Conservation (phyloP, 768 basidiomycete genomes). For the Boletus vinaceobasis region DNA sequence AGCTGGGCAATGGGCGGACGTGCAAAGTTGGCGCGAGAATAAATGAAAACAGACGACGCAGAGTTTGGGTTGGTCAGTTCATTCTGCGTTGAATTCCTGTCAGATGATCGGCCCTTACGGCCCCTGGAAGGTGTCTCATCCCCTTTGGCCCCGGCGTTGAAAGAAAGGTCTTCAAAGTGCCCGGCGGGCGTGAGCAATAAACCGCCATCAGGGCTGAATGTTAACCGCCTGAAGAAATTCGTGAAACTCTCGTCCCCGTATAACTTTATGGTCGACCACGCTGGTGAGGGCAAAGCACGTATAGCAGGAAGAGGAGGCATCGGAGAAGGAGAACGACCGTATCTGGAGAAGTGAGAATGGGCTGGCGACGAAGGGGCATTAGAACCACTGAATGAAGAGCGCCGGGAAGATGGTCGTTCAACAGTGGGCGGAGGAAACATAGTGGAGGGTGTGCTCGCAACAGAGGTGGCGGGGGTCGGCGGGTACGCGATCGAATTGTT, state of each 20-base stretch:
- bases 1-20: constrained; percentile 91
- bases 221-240: constrained; percentile 92
- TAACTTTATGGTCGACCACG: constrained; percentile 71
- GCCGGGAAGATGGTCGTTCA: constrained; percentile 59
- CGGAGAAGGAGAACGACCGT: constrained; percentile 82
- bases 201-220: constrained; percentile 93
- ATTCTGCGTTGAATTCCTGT: constrained; percentile 29
- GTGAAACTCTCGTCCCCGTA: constrained; percentile 96
- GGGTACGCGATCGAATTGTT: constrained; percentile 34
- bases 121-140: constrained; percentile 51
- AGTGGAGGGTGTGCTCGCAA: constrained; percentile 61
- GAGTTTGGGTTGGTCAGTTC: constrained; percentile 37
- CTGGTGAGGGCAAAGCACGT: constrained; percentile 58
- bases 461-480: constrained; percentile 66
- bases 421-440: constrained; percentile 45
- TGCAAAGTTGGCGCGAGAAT: constrained; percentile 92
- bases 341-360: constrained; percentile 54
- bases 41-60: constrained; percentile 81
- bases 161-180: constrained; percentile 91
- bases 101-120: constrained; percentile 51
- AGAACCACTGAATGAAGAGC: constrained; percentile 71
- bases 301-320: constrained; percentile 95
- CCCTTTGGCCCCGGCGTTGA: constrained; percentile 32
- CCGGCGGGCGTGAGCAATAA: constrained; percentile 94
- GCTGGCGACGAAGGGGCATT: constrained; percentile 74